Evolutionary conservation across 164 flowering plant genomes (phyloP), one percentile per base, ranked within the genome.

Genomic region (Santalum album): DNA sequence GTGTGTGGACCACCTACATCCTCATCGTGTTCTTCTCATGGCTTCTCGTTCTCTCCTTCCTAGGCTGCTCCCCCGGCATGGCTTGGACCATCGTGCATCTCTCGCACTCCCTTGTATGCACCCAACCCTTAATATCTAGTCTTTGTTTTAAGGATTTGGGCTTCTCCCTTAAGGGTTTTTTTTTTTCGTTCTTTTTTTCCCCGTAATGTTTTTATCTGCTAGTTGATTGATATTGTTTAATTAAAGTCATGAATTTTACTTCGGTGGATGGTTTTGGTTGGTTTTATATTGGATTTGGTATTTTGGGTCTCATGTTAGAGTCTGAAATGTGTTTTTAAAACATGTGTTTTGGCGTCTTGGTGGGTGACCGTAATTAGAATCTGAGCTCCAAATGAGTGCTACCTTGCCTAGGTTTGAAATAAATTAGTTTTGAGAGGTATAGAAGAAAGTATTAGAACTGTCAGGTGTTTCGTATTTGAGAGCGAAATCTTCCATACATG

Each of bases 71-170:
- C 17, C 79, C 86, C 43, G 90, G 90, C 70, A 75, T 75, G 78
- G 90, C 90, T 6, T 83, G 90, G 90, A 80, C 90, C 39, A 57
- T 78, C 51, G 81, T 83, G 53, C 66, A 83, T 63, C 82, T 83
- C 64, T 38, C 58, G 29, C 90, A 83, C 65, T 78, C 74, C 70
- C 26, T 68, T 15, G 90, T 83, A 73, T 35, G 68, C 34, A 29
- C 4, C 34, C 34, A 29, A 29, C 34, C 34, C 34, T 29, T 29
- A 3, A 3, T 29, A 9, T 9, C 6, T 29, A 29, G 4, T 29
- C 9, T 9, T 29, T 29, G 34, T 4, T 43, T 43, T 43, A 4
- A 16, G n/a, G 6, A 43, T 19, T 19, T 43, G n/a, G n/a, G n/a
- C 15, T 12, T 43, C 12, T 43, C 47, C 3, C 6, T 4, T 43